A percentile compares a stretch with the other conserved stretches of the same genome.
Evolutionary conservation across 2,329 filamentous ascomycete genomes (phyloP).

Genomic region (Fusarium siculi): DNA sequence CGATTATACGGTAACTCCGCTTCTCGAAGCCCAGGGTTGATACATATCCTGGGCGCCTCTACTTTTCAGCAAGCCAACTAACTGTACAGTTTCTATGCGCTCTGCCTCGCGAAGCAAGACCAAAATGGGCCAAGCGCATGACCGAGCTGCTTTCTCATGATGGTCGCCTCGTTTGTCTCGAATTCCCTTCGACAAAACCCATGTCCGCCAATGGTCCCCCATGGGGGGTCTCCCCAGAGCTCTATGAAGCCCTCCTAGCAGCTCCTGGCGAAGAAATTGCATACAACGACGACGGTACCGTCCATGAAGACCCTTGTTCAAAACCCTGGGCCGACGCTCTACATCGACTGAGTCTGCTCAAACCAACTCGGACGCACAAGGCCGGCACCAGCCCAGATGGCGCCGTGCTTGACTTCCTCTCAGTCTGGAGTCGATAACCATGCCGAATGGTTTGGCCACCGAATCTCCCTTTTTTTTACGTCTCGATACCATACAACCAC

Average conservation of each 20-base stretch:
- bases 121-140: constrained; percentile 65
- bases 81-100: constrained; percentile 68
- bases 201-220: constrained; percentile 75
- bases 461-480: constrained; percentile 28
- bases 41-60: neutral
- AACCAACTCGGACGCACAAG: constrained; percentile 61
- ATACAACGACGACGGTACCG: constrained; percentile 62
- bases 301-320: constrained; percentile 53
- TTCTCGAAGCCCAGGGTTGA: neutral
- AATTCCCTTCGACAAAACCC: constrained; percentile 81
- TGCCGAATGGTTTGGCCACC: neutral
- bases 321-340: constrained; percentile 54
- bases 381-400: constrained; percentile 59
- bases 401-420: constrained; percentile 62
- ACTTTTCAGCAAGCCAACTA: constrained; percentile 20
- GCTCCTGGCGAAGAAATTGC: constrained; percentile 74
- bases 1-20: constrained; percentile 66
- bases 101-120: constrained; percentile 63
- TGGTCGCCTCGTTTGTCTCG: constrained; percentile 72
- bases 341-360: constrained; percentile 60
- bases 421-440: constrained; percentile 59
- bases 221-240: constrained; percentile 73
- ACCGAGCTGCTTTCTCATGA: constrained; percentile 58
- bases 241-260: constrained; percentile 77
- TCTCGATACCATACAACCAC: constrained; percentile 40